Evolutionary conservation across 371 early-diverging fungal species (phyloP), one percentile per base, ranked within the genome.

Genomic region (Zychaea mexicana): DNA sequence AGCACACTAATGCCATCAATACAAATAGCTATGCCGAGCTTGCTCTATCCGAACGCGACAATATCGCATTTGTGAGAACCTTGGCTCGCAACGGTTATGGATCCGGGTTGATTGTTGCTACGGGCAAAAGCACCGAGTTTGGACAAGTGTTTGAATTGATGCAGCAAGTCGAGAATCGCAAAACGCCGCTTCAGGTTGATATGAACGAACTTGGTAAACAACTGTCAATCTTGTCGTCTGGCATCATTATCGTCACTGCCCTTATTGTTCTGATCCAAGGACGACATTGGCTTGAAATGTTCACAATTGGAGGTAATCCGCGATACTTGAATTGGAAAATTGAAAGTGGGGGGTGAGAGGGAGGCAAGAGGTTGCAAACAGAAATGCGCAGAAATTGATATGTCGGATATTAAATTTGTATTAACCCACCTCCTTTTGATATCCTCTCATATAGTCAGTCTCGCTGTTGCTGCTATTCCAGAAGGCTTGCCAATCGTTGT

Each of bases 391-490:
- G 36, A 36, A 15, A 36, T 21, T 19, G 9, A 21, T 17, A 38
- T 5, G 38, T 17, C 28, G 24, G 21, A 46, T n/a, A n/a, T n/a
- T 19, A 21, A 8, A 15, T 2, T 42, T 42, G 42, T 42, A 4
- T 12, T 42, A 10, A n/a, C n/a, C n/a, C n/a, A n/a, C n/a, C n/a
- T 49, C 22, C 5, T 17, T 8, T 6, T n/a, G n/a, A n/a, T n/a
- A n/a, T n/a, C n/a, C n/a, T n/a, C n/a, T n/a, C n/a, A n/a, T n/a
- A 26, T 61, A 79, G 90, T 96, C 30, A 88, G 89, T 84, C 78
- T 96, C 62, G 94, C 96, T 2, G 96, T 97, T 0, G 95, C 97
- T 36, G 97, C 96, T 61, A 96, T 97, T 45, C 98, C 98, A 1
- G 97, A 96, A 71, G 95, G 96, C 1, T 78, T 98, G 33, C 96